phyloP scores from a whole-genome alignment of 805 yeast genomes.

The Saccharomycopsis sp. region DNA sequence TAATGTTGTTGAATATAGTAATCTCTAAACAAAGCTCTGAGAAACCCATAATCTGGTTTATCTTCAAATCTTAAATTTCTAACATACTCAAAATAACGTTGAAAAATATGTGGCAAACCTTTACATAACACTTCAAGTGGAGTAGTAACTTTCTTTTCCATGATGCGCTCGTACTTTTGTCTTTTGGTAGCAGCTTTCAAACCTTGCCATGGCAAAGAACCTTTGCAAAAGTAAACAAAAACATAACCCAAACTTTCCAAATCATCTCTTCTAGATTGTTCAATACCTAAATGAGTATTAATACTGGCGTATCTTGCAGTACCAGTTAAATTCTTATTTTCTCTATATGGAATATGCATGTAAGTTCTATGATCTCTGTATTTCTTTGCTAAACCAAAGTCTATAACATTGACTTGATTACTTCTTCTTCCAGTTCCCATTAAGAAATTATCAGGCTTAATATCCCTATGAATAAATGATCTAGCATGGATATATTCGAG shows the following conservation, averaged over 20 bases:
- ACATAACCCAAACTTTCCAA: constrained; percentile 92
- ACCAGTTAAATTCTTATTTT: constrained; percentile 92
- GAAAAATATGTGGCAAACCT: constrained; percentile 87
- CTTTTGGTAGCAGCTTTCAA: constrained; percentile 93
- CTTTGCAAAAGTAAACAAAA: constrained; percentile 86
- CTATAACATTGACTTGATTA: constrained; percentile 89
- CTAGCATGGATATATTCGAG: constrained; percentile 93
- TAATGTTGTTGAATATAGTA: constrained; percentile 80
- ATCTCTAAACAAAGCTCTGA: constrained; percentile 84
- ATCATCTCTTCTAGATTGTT: constrained; percentile 94
- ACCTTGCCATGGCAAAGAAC: constrained; percentile 98
- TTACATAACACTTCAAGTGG: constrained; percentile 78
- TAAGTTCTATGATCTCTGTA: constrained; percentile 91
- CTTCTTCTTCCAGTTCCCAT: constrained; percentile 91
- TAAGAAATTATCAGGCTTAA: constrained; percentile 71
- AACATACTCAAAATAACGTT: constrained; percentile 78
- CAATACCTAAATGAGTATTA: constrained; percentile 94
- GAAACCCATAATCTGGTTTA: constrained; percentile 85
- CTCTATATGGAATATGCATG: constrained; percentile 91
- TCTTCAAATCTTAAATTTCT: constrained; percentile 90
- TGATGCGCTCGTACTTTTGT: constrained; percentile 91
- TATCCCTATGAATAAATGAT: constrained; percentile 78
- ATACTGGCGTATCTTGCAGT: constrained; percentile 95
- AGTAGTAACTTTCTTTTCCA: constrained; percentile 90
- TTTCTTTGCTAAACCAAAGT: constrained; percentile 89